A percentile compares a stretch with the other conserved stretches of the same genome.
Evolutionary conservation across 2,329 filamentous ascomycete genomes (phyloP).

Genomic region (Aspergillus sp.): DNA sequence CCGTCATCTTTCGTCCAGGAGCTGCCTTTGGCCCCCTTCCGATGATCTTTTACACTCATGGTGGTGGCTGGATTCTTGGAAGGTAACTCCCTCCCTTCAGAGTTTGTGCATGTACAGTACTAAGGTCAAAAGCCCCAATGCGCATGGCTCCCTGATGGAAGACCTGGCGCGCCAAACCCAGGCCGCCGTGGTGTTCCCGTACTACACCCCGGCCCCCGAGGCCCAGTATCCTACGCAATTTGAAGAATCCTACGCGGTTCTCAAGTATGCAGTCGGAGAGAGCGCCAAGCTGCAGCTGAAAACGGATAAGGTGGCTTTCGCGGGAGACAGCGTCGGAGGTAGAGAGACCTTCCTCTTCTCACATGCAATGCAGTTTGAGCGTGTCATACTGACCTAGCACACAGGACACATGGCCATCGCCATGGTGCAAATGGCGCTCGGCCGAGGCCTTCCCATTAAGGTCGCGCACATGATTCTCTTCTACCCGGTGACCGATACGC

Average conservation of each 20-base stretch:
- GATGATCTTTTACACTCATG: conserved; percentile 14
- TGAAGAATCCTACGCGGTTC: conserved; percentile 8
- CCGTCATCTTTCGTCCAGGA: not conserved
- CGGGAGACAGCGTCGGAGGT: not conserved
- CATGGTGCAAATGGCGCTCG: conserved; percentile 5
- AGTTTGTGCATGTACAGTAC: not conserved
- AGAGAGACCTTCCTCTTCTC: not conserved
- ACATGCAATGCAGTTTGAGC: not conserved
- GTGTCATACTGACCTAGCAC: not conserved
- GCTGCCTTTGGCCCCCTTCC: conserved; percentile 1
- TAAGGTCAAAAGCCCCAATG: not conserved
- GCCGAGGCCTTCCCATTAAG: conserved; percentile 3
- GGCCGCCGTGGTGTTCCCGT: conserved; percentile 9
- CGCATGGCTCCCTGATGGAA: conserved; percentile 9
- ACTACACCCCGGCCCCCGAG: conserved; percentile 9
- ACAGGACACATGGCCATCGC: conserved; percentile 12
- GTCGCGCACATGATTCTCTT: conserved; percentile 7
- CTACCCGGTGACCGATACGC: conserved; percentile 10
- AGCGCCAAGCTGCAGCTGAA: not conserved
- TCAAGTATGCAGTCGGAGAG: conserved; percentile 5
- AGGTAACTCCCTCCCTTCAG: conserved; percentile 2
- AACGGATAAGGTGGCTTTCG: not conserved
- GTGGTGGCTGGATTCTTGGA: conserved; percentile 14
- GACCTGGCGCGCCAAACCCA: conserved; percentile 5
- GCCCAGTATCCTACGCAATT: conserved; percentile 12